Evolutionary conservation across 192 early-diverging fungal genomes (phyloP).

Genomic region (Backusella luteola): DNA sequence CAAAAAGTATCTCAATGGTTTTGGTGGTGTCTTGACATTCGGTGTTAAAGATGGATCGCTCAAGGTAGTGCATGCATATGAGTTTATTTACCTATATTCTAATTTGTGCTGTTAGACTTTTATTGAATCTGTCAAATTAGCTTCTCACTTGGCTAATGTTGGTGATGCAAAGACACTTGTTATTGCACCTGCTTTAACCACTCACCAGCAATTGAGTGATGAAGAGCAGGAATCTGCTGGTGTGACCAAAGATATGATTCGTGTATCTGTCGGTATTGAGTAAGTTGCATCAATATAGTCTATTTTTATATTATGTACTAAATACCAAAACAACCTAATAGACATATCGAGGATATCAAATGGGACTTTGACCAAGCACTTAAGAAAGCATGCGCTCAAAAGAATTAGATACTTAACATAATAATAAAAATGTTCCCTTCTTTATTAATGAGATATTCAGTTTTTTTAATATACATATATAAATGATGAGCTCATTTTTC

Average conservation of each 20-base stretch:
- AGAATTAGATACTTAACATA: not conserved
- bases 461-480: no score
- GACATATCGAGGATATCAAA: conserved; percentile 70
- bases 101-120: conserved; percentile 43
- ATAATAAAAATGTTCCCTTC: not conserved
- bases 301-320: not conserved
- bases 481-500: not conserved
- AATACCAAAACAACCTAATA: not conserved
- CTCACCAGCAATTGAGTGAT: conserved; percentile 84
- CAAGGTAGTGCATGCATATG: conserved; percentile 7
- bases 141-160: conserved; percentile 93
- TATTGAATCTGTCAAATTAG: conserved; percentile 76
- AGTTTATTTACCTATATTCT: not conserved
- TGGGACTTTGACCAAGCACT: conserved; percentile 62
- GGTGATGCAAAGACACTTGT: conserved; percentile 90
- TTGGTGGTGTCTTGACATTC: conserved; percentile 85
- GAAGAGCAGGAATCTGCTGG: conserved; percentile 78
- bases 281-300: conserved; percentile 37
- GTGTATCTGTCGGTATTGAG: conserved; percentile 86
- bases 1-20: conserved; percentile 82
- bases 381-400: not conserved
- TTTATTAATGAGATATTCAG: not conserved
- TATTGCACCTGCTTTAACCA: conserved; percentile 82
- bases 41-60: conserved; percentile 52
- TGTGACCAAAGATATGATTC: conserved; percentile 77